Conservation (phyloP, 495 filamentous ascomycete genomes). For the Hypoxylon intermedium region DNA sequence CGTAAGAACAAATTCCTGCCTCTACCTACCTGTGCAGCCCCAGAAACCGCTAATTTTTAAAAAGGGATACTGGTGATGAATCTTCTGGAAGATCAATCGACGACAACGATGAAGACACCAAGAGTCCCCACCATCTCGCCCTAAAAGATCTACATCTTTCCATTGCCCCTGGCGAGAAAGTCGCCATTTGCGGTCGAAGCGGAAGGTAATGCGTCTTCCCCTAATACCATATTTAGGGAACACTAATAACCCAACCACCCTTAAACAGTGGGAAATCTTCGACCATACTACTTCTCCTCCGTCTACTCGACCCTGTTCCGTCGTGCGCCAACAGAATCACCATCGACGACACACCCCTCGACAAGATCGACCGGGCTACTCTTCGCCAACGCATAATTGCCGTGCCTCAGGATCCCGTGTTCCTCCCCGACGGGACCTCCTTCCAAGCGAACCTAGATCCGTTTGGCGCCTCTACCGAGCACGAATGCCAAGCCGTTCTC, state of each 20-base stretch:
- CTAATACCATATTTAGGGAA: background rate
- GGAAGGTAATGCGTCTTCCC: constrained; percentile 15
- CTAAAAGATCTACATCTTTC: constrained; percentile 39
- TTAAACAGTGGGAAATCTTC: constrained; percentile 50
- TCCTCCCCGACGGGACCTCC: constrained; percentile 57
- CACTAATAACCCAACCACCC: background rate
- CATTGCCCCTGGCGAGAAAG: constrained; percentile 36
- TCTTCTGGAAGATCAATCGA: background rate
- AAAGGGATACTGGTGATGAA: background rate
- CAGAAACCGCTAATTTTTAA: constrained; percentile 6
- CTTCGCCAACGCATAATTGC: constrained; percentile 43
- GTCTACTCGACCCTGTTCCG: constrained; percentile 39
- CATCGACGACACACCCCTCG: constrained; percentile 56
- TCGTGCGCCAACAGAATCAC: constrained; percentile 41
- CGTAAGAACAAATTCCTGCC: constrained; percentile 10
- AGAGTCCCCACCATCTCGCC: constrained; percentile 5
- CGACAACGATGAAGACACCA: background rate
- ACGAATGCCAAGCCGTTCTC: constrained; percentile 56
- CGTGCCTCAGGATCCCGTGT: constrained; percentile 66
- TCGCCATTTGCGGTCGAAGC: constrained; percentile 29
- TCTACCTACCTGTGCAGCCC: background rate
- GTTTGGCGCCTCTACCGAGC: constrained; percentile 36
- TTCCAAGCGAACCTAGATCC: constrained; percentile 55
- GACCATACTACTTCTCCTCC: constrained; percentile 49
- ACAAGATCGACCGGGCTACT: constrained; percentile 17